Evolutionary conservation across 345 rosid genomes (phyloP), one percentile per base, ranked within the genome.

Genomic region (Garcia nutans): DNA sequence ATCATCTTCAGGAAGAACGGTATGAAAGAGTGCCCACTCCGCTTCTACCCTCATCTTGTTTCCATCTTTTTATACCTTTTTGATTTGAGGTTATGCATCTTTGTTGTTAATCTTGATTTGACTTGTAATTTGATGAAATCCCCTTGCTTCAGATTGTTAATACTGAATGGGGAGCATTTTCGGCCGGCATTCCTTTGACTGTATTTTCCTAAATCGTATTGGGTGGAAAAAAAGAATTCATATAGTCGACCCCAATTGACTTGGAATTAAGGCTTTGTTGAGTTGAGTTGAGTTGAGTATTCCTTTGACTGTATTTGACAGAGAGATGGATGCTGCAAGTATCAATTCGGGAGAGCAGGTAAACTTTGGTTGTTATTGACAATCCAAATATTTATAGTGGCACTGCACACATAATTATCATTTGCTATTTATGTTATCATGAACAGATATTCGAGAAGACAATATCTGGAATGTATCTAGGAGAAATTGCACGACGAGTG

Each of bases 381-480:
- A 33, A 1, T 67, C 64, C 10, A 28, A 26, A 20, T 33, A 8
- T 33, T 19, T 42, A 10, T 10, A 4, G 37, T 33, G 41, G 24
- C 12, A 44, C 22, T 75, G 63, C 24, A 12, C 11, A 24, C 19
- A 2, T 33, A 23, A 16, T 41, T 16, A 13, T 24, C 23, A 16
- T 60, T 47, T 15, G 63, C n/a, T 44, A 47, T 68, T 26, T 44
- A 41, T 41, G 11, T 26, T 49, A 24, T 77, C 64, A 50, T 54
- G 28, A 20, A 31, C 79, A 94, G 98, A 88, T 90, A 81, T 89
- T 84, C 75, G 98, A 94, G 91, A 94, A 91, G 88, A 94, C 90
- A 68, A 92, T 92, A 79, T 88, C 97, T 49, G 98, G 97, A 73
- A 94, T 94, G 97, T 92, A 92, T 80, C 89, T 89, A n/a, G 97